Base-by-base conservation (phyloP, 805 yeast genomes). In the Candida takata region DNA sequence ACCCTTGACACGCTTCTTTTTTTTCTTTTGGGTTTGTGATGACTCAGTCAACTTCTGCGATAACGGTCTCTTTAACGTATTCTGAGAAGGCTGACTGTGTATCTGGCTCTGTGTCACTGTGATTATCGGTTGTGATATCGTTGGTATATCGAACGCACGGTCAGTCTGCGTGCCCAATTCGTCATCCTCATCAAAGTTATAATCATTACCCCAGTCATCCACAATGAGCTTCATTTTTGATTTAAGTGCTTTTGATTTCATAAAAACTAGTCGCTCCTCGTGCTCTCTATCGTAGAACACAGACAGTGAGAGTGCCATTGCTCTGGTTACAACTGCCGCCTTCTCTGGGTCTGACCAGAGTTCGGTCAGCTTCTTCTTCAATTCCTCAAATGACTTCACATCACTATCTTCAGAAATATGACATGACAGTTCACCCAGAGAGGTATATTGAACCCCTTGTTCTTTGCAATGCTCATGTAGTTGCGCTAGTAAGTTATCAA, bases 401-500 rank as follows among this genome's bases (percentile, higher is more conserved):
- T 19, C 12, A 8, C 17, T 3, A 5, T 19, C 31, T n/a, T 19
- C 24, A 19, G 16, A 6, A 9, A 29, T 15, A 20, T 29, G 31
- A 9, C n/a, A 17, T 12, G 12, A n/a, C 13, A 34, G 9, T 5
- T 34, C 9, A 8, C 13, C 10, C 10, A 44, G 25, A 3, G 35
- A n/a, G 1, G 24, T 25, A 11, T 30, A 34, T 3, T 35, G 31
- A 12, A 60, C 41, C 5, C 49, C 56, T 20, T 53, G 51, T 5
- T 45, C 44, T 14, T 43, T 32, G 43, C 55, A 63, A 38, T 56
- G 52, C 6, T 44, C 50, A 8, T 40, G 27, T 16, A 64, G 40
- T 29, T 67, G 72, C 4, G 49, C 52, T 32, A 66, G 29, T 68
- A 67, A 61, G 23, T 61, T 54, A 33, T 62, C 70, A 33, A 61